A percentile compares a stretch with the other conserved stretches of the same genome.
Conservation (phyloP, 441 rosid species). For the Theobroma grandiflorum region DNA sequence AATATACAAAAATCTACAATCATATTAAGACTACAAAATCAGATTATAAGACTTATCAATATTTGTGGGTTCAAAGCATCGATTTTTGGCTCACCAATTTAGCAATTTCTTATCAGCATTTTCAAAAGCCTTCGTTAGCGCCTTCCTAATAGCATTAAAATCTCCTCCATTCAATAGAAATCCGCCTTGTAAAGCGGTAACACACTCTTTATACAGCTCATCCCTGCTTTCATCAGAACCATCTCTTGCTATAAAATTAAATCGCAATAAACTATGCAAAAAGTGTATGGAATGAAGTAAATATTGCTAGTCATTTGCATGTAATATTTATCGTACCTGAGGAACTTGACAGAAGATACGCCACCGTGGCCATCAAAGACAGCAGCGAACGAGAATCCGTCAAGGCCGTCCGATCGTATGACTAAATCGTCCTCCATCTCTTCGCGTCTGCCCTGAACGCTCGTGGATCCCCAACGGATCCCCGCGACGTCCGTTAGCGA, state of each 20-base stretch:
- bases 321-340: constrained; percentile 50
- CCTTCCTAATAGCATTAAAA: constrained; percentile 49
- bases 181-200: constrained; percentile 76
- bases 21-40: constrained; percentile 15
- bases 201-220: constrained; percentile 86
- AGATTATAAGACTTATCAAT: background rate
- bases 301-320: background rate
- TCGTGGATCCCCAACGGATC: constrained; percentile 76
- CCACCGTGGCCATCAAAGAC: constrained; percentile 96
- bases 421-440: constrained; percentile 90
- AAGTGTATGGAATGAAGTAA: background rate
- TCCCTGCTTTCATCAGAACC: constrained; percentile 53
- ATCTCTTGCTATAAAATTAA: background rate
- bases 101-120: constrained; percentile 71
- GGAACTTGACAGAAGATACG: constrained; percentile 72
- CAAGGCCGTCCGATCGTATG: constrained; percentile 71
- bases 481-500: constrained; percentile 63
- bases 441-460: constrained; percentile 78
- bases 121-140: constrained; percentile 68
- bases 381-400: constrained; percentile 86
- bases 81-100: constrained; percentile 53
- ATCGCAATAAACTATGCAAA: background rate
- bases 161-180: constrained; percentile 70
- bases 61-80: background rate
- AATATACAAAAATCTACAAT: constrained; percentile 31